Conservation (phyloP, 192 early-diverging fungal species). For the Coemansia pectinata region DNA sequence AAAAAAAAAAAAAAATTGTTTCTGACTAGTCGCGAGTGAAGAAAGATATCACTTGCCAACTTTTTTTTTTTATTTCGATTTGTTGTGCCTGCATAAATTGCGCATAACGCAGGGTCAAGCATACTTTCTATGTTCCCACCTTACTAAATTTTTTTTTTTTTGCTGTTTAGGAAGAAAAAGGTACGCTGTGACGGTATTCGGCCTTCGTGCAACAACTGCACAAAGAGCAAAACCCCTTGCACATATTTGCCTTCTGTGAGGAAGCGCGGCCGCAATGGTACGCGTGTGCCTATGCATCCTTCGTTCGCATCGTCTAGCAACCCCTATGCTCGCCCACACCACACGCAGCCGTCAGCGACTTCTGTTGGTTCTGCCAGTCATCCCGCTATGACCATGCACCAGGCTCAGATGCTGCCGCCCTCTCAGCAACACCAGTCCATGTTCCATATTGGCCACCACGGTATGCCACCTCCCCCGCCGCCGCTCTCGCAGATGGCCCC, state of each 20-base stretch:
- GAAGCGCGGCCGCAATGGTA: constrained; percentile 46
- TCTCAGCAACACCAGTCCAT: constrained; percentile 9
- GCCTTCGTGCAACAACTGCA: constrained; percentile 57
- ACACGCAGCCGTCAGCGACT: constrained; percentile 9
- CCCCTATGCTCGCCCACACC: constrained; percentile 35
- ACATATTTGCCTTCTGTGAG: constrained; percentile 42
- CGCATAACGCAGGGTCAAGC: constrained; percentile 10
- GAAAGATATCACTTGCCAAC: not conserved
- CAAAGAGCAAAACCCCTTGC: constrained; percentile 40
- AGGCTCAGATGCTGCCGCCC: constrained; percentile 8
- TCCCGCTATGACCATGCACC: constrained; percentile 15
- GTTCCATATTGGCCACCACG: not conserved
- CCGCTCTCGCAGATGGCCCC: constrained; percentile 12
- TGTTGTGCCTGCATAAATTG: constrained; percentile 7
- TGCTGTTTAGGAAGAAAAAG: constrained; percentile 50
- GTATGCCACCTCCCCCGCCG: constrained; percentile 7
- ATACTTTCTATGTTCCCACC: not conserved
- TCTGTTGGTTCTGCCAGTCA: not conserved
- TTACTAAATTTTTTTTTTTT: not conserved
- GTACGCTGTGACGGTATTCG: constrained; percentile 54
- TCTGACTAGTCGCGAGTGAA: not conserved
- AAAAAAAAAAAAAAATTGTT: not conserved
- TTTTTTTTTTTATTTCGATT: not conserved
- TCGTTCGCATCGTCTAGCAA: constrained; percentile 11
- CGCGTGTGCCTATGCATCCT: constrained; percentile 30